phyloP scores from a whole-genome alignment of 176 grass and related monocot genomes.

The Triticum monococcum region DNA sequence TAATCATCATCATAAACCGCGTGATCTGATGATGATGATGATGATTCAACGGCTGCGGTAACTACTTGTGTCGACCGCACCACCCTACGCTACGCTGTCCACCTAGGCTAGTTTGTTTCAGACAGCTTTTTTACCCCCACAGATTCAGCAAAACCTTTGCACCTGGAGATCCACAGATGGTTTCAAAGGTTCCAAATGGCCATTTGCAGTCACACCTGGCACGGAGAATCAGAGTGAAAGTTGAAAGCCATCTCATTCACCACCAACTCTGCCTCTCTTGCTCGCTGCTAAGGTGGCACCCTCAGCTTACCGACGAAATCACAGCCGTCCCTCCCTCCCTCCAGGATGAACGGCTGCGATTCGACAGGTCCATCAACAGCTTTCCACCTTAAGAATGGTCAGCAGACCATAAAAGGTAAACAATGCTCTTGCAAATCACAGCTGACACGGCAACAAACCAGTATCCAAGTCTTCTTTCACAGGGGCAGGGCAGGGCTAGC shows the following conservation, averaged over 20 bases:
- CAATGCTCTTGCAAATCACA: too few species aligned
- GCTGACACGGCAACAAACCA: background rate
- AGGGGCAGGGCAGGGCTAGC: background rate
- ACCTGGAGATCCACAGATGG: background rate
- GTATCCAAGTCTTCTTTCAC: conserved; percentile 8
- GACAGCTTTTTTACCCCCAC: too few species aligned
- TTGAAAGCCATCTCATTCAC: background rate
- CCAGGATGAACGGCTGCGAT: background rate
- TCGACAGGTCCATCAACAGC: background rate
- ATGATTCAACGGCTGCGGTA: too few species aligned
- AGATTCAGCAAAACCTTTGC: too few species aligned
- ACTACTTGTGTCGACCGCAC: too few species aligned
- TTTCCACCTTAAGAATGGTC: background rate
- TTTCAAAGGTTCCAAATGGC: too few species aligned
- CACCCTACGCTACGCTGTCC: too few species aligned
- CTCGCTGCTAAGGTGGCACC: background rate
- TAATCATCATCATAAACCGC: background rate
- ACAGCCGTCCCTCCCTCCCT: background rate
- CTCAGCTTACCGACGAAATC: background rate
- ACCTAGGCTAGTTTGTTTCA: too few species aligned
- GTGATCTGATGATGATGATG: too few species aligned
- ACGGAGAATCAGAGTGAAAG: background rate
- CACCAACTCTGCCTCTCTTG: background rate
- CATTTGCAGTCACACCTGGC: background rate
- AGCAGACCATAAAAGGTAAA: background rate